Base-by-base conservation (phyloP, 1,284 basidiomycete species). In the Tranzscheliella williamsii region DNA sequence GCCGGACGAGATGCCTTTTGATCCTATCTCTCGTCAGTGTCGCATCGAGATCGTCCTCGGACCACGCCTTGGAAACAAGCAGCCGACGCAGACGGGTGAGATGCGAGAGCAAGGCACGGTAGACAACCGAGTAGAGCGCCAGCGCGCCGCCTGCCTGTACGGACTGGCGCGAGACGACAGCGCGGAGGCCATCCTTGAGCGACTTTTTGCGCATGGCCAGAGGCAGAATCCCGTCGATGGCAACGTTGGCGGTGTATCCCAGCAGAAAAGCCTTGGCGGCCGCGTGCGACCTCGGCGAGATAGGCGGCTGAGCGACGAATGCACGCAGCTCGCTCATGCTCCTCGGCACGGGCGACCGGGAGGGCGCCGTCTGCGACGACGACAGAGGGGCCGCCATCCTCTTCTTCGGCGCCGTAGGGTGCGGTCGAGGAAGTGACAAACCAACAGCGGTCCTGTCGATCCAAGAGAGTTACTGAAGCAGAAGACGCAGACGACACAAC, bases 61-160 rank as follows among this genome's bases (percentile, higher is more conserved):
- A 36, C 30, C 43, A 55, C 6, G 44, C 39, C 15, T 29, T 43
- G 4, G 41, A 37, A 7, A 69, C 30, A 1, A 64, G 33, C 4
- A 41, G 29, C 5, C 52, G 37, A 5, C 68, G 54, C 3, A 69
- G 12, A 16, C 47, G 22, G 2, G 54, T 52, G 5, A 73, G 23
- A 9, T 42, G 38, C 4, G 56, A 37, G 15, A 67, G 45, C 2
- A 66, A 24, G 2, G 47, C 29, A 9, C 66, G 62, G 42, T 73
- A 73, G 16, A 73, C 35, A 21, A 49, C 36, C 13, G 69, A 51
- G 42, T 57, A 73, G 18, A 70, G 46, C 32, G 52, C 55, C 2
- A 71, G 33, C 18, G 52, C 49, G 3, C 47, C 24, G 18, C 63
- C 68, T 13, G 49, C 50, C 7, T 40, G 54, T 15, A 57, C 15